These are phyloP conservation scores for Ustilago loliicola DNA, from an alignment of 1,284 basidiomycete genomes.

Conservation along the genomic window DNA sequence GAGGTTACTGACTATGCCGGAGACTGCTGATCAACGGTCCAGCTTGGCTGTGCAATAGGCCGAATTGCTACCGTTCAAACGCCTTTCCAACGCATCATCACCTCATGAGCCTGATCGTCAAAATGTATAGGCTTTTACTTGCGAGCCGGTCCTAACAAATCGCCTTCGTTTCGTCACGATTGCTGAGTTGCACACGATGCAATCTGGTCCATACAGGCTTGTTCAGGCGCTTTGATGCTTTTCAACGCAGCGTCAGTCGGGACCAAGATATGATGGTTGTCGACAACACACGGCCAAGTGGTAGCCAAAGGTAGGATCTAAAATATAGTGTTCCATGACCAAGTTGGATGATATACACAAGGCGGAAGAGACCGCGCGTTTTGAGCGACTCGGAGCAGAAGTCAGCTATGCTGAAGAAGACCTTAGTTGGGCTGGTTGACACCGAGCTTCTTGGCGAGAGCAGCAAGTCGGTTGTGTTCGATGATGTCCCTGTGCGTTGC, in stretches of 20 bases:
- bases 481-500: slow-evolving; percentile 54
- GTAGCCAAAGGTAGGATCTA: background rate
- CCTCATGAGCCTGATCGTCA: background rate
- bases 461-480: slow-evolving; percentile 69
- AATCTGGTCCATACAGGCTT: background rate
- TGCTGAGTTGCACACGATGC: background rate
- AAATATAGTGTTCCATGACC: slow-evolving; percentile 37
- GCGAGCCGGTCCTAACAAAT: background rate
- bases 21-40: background rate
- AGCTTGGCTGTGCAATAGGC: background rate
- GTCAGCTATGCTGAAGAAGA: background rate
- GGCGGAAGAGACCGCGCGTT: background rate
- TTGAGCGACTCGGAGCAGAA: slow-evolving; percentile 1
- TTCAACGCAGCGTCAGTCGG: background rate
- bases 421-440: slow-evolving; percentile 52
- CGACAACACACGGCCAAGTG: background rate
- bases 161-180: background rate
- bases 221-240: background rate
- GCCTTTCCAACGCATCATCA: background rate
- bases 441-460: slow-evolving; percentile 64
- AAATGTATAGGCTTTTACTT: background rate
- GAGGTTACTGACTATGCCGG: no score
- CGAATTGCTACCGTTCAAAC: background rate
- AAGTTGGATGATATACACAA: slow-evolving; percentile 43
- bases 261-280: background rate